Base-by-base conservation (phyloP, 176 grass and related monocot species). In the Typha latifolia region DNA sequence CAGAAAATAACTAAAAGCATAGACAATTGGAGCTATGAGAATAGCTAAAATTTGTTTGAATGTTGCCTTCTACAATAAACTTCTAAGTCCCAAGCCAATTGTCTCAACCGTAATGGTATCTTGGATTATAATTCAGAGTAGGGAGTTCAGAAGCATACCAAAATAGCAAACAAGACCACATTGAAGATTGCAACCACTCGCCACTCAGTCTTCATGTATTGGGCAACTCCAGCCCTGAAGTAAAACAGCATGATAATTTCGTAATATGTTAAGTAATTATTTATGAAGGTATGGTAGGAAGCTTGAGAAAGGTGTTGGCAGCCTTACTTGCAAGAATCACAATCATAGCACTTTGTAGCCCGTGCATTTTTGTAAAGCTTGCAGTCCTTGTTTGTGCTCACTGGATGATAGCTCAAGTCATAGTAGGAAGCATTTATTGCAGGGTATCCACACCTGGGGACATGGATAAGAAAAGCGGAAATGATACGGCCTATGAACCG, bases 171-270 rank as follows among this genome's bases (percentile, higher is more conserved):
- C 55, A 99, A 77, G 69, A 93, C 71, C 48, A 99, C 78, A 49
- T 93, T 85, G 74, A 99, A 92, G 47, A 99, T 90, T 32, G 86
- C 94, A 73, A 93, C 86, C 50, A 99, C 85, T 53, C 86, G 76
- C 89, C 89, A 99, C 70, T 99, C 89, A 3, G 61, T 68, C 66
- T 93, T 97, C 89, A 99, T 90, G 84, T 93, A 99, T 57, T 97
- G 93, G 2, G 89, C 93, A 62, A 97, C 93, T 51, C 93, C 93
- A 83, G 94, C 94, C 76, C 94, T 99, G 52, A 24, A 67, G 67
- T 18, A 12, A 57, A 74, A 64, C 12, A 12, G 11, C 56, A 51
- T 18, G 14, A 15, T 69, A 63, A 70, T 12, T 12, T 7, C 7
- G 31, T 3, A 12, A 11, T 0, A 66, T 74, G 47, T 72, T 66